These are phyloP conservation scores for Ganoderma sinense DNA, from an alignment of 1,284 basidiomycete species.

Conservation along the genomic window DNA sequence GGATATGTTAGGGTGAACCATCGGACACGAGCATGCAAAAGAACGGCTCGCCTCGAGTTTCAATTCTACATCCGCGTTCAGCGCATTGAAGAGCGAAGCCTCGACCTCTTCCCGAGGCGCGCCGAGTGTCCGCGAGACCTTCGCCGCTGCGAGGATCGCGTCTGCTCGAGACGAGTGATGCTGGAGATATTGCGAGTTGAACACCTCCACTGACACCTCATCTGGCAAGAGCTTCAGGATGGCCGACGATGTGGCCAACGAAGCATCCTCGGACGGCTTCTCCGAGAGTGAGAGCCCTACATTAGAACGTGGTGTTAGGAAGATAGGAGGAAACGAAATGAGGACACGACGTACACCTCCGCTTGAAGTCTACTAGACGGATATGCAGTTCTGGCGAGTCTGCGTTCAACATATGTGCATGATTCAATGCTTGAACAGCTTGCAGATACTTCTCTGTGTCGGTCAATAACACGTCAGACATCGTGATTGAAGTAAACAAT, in stretches of 20 bases:
- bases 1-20: background rate
- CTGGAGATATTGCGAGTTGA: slow-evolving; percentile 82
- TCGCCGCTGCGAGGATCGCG: slow-evolving; percentile 70
- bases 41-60: slow-evolving; percentile 49
- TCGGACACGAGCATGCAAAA: background rate
- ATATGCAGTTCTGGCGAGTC: slow-evolving; percentile 76
- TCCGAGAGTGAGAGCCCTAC: slow-evolving; percentile 52
- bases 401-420: slow-evolving; percentile 62
- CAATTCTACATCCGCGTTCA: slow-evolving; percentile 54
- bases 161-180: slow-evolving; percentile 55
- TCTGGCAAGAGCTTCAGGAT: slow-evolving; percentile 62
- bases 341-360: slow-evolving; percentile 48
- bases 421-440: slow-evolving; percentile 75
- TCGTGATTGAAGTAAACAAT: background rate
- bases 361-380: slow-evolving; percentile 72
- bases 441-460: slow-evolving; percentile 80
- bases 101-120: slow-evolving; percentile 66
- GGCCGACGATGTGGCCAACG: slow-evolving; percentile 52
- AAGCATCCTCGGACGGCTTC: slow-evolving; percentile 52
- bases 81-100: slow-evolving; percentile 58
- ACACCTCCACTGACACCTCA: slow-evolving; percentile 65
- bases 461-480: background rate
- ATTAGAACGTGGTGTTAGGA: background rate
- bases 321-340: background rate
- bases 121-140: slow-evolving; percentile 55